A percentile compares a stretch with the other conserved stretches of the same genome.
phyloP scores from a whole-genome alignment of 1,284 basidiomycete genomes.

The Gomphus sp. region DNA sequence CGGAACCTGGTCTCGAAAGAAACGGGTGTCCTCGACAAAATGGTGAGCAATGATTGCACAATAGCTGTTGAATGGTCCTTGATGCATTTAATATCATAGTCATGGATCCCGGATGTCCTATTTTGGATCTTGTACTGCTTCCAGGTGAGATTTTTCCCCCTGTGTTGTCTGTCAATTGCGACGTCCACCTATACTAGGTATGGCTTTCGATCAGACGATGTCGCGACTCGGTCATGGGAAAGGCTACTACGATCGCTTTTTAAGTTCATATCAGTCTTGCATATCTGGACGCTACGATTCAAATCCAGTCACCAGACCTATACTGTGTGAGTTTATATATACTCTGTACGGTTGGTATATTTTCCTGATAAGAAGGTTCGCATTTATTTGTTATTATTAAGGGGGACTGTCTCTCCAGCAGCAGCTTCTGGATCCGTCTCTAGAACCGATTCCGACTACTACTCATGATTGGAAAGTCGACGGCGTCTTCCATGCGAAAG shows the following conservation, averaged over 20 bases:
- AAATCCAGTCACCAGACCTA: neutral
- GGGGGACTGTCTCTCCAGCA: constrained; percentile 59
- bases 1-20: constrained; percentile 48
- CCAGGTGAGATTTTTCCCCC: constrained; percentile 39
- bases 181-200: constrained; percentile 30
- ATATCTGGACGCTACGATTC: neutral
- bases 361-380: neutral
- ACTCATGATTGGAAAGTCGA: constrained; percentile 64
- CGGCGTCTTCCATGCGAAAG: constrained; percentile 49
- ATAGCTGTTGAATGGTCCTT: constrained; percentile 1
- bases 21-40: constrained; percentile 33
- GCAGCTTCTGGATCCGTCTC: constrained; percentile 45
- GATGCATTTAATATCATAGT: constrained; percentile 24
- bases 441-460: constrained; percentile 39
- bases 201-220: constrained; percentile 66
- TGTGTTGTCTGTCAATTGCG: neutral
- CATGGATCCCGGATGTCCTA: constrained; percentile 29
- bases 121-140: constrained; percentile 57
- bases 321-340: constrained; percentile 4
- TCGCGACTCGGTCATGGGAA: constrained; percentile 72
- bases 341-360: neutral
- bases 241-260: constrained; percentile 71
- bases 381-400: constrained; percentile 13
- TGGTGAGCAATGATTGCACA: constrained; percentile 31
- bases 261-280: constrained; percentile 36